Evolutionary conservation across 2,329 filamentous ascomycete species (phyloP).

Genomic region (Ophiocordyceps robertsii): DNA sequence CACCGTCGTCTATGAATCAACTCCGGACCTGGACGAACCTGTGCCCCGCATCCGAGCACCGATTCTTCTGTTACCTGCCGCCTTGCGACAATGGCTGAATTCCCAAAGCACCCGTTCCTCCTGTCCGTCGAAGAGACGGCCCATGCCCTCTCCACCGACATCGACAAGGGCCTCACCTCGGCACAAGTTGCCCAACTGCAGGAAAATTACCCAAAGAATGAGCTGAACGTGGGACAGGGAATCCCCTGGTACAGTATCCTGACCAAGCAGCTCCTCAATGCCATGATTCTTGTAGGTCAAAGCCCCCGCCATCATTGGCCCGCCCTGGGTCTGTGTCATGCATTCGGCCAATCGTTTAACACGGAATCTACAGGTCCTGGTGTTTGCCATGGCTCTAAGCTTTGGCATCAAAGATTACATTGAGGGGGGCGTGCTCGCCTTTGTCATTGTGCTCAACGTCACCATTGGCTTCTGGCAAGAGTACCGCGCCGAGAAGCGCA

Average conservation of each 20-base stretch:
- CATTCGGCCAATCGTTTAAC: slow-evolving; percentile 1
- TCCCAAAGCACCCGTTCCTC: slow-evolving; percentile 44
- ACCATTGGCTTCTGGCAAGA: slow-evolving; percentile 55
- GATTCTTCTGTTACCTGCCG: slow-evolving; percentile 1
- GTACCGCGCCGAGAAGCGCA: slow-evolving; percentile 51
- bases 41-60: slow-evolving; percentile 5
- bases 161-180: slow-evolving; percentile 53
- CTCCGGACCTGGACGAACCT: slow-evolving; percentile 3
- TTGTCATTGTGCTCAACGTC: slow-evolving; percentile 57
- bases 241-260: slow-evolving; percentile 62
- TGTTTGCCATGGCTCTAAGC: slow-evolving; percentile 62
- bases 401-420: slow-evolving; percentile 56
- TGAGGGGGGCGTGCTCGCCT: slow-evolving; percentile 53
- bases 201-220: slow-evolving; percentile 50
- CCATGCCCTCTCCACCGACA: slow-evolving; percentile 44
- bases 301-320: not conserved
- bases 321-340: too few relatives aligned
- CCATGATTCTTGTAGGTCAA: slow-evolving; percentile 54
- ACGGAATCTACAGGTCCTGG: slow-evolving; percentile 44
- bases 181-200: slow-evolving; percentile 45
- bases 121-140: slow-evolving; percentile 50
- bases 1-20: slow-evolving; percentile 9
- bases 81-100: slow-evolving; percentile 22
- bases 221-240: slow-evolving; percentile 53
- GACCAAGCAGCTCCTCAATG: slow-evolving; percentile 60